Evolutionary conservation across 495 filamentous ascomycete species (phyloP).

Genomic region (Penicillium manginii): DNA sequence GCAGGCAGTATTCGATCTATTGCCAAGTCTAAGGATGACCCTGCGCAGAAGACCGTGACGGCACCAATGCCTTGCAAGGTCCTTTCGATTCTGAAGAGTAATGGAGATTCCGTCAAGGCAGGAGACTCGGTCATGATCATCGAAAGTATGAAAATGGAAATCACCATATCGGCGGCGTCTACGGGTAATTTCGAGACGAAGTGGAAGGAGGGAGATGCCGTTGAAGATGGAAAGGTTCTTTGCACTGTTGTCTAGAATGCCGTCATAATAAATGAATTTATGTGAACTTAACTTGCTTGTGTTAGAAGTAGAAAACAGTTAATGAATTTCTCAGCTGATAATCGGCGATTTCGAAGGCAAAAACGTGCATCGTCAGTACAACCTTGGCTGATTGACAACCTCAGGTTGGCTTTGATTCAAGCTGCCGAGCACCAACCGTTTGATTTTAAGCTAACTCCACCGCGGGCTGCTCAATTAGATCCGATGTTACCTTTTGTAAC

Average conservation of each 20-base stretch:
- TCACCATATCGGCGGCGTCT: slow-evolving; percentile 58
- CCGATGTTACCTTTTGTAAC: no score
- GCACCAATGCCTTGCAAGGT: slow-evolving; percentile 91
- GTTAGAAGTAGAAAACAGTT: no score
- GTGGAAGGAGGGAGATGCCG: slow-evolving; percentile 33
- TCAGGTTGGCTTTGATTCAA: no score
- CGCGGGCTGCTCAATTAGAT: no score
- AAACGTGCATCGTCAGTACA: no score
- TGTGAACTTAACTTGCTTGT: no score
- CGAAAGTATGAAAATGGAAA: slow-evolving; percentile 98
- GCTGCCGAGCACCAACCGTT: no score
- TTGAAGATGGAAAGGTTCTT: slow-evolving; percentile 33
- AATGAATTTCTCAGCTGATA: no score
- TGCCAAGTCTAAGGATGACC: slow-evolving; percentile 69
- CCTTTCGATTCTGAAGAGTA: slow-evolving; percentile 69
- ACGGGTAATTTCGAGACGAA: slow-evolving; percentile 27
- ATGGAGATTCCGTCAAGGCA: slow-evolving; percentile 72
- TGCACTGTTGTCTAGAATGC: slow-evolving; percentile 20
- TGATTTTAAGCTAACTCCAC: no score
- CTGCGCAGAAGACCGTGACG: slow-evolving; percentile 68
- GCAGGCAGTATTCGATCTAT: slow-evolving; percentile 68
- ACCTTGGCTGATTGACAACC: no score
- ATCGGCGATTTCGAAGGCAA: no score
- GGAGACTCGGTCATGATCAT: slow-evolving; percentile 83
- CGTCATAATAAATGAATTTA: not conserved